Evolutionary conservation across 2,329 filamentous ascomycete genomes (phyloP), one percentile per base, ranked within the genome.

Genomic region (Neofusicoccum ribis): DNA sequence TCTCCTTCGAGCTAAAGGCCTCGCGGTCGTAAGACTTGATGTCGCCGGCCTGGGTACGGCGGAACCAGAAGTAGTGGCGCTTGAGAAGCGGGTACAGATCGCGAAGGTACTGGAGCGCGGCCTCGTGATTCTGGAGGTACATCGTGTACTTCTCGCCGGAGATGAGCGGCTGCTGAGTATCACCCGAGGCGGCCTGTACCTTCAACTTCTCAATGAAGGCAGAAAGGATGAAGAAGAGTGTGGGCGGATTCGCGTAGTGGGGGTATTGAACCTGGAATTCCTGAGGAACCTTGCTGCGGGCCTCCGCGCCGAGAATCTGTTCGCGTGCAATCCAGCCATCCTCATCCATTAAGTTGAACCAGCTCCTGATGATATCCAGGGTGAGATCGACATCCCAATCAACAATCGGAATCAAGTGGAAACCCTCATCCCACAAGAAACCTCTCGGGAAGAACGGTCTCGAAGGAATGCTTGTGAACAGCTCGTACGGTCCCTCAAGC

Each of bases 341-440:
- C 15, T 95, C 91, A 70, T 99, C 95, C 86, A 98, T 97, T 17
- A 96, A 86, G 69, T 89, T 92, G 81, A 96, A 96, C 95, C 95
- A 99, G 78, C 92, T 97, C 80, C 90, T 91, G 68, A 98, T 86
- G 69, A 99, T 92, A 68, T 97, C 92, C 58, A 89, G 82, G 0
- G 91, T 88, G 60, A 98, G 84, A 73, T 97, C 93, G 61, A 93
- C 87, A 75, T 99, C 95, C 91, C 93, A 99, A 69, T 99, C 94
- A 20, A 92, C 86, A 63, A 99, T 89, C 1, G 93, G 93, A 54
- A 97, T 82, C 41, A 99, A 83, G 73, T 99, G 95, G 79, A 98
- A 99, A 0, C 95, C 95, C 77, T 99, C 95, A 72, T 99, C 95
- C 95, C 95, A 99, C 3, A 98, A 84, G 76, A 99, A 99, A 0